Evolutionary conservation across 1,139 yeast species (phyloP).

Genomic region (Insectozyma bohioensis): DNA sequence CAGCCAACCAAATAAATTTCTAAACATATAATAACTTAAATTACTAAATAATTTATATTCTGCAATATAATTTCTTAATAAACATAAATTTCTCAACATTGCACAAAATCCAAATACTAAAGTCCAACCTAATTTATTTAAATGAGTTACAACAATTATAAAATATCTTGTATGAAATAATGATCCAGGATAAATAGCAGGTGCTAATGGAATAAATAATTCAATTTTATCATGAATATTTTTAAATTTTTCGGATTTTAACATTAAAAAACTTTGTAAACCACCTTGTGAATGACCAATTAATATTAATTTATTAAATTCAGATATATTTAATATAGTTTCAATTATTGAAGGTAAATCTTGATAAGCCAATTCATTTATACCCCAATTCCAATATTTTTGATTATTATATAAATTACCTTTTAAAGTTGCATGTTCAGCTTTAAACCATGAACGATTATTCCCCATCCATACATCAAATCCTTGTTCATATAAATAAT

Average conservation of each 20-base stretch:
- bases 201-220: constrained; percentile 76
- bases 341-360: constrained; percentile 77
- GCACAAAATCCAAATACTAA: constrained; percentile 60
- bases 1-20: constrained; percentile 83
- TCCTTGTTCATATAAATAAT: constrained; percentile 57
- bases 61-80: constrained; percentile 44
- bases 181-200: constrained; percentile 87
- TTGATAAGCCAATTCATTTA: constrained; percentile 70
- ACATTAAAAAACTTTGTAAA: constrained; percentile 71
- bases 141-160: constrained; percentile 52
- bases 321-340: constrained; percentile 48
- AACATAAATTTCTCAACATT: constrained; percentile 60
- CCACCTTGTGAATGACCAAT: constrained; percentile 95
- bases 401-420: constrained; percentile 48
- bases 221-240: constrained; percentile 51
- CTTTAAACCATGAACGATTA: constrained; percentile 81
- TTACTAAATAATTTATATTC: constrained; percentile 54
- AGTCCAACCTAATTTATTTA: constrained; percentile 37
- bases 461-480: constrained; percentile 95
- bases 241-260: constrained; percentile 34
- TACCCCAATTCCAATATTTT: constrained; percentile 82
- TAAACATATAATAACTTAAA: constrained; percentile 75
- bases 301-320: constrained; percentile 54
- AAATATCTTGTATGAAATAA: constrained; percentile 58
- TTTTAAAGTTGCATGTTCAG: constrained; percentile 51